Percentiles rank a stretch among this genome's conserved stretches.
Conservation (phyloP, 2,329 filamentous ascomycete species). For the Exophiala sideris region DNA sequence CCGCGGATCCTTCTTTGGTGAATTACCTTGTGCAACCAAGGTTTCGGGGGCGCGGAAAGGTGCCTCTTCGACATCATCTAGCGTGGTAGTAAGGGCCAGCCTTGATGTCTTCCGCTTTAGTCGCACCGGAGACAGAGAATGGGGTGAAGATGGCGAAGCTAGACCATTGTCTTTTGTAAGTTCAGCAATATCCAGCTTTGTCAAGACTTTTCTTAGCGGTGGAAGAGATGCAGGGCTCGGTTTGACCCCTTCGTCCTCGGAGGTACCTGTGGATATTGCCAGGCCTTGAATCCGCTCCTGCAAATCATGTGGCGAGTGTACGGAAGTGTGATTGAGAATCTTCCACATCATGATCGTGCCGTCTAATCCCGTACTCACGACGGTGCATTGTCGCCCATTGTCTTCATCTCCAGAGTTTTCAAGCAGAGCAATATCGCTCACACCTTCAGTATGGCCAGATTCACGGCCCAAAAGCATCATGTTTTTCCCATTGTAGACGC, state of each 20-base stretch:
- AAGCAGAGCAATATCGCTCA: slow-evolving; percentile 76
- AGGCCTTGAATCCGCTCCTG: slow-evolving; percentile 30
- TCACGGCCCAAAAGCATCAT: slow-evolving; percentile 80
- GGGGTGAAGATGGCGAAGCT: slow-evolving; percentile 40
- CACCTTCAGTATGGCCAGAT: slow-evolving; percentile 92
- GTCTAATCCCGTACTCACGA: slow-evolving; percentile 74
- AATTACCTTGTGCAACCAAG: slow-evolving; percentile 30
- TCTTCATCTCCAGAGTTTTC: slow-evolving; percentile 50
- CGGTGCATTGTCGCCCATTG: slow-evolving; percentile 44
- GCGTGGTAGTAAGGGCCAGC: slow-evolving; percentile 40
- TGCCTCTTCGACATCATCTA: slow-evolving; percentile 31
- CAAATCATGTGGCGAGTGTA: slow-evolving; percentile 29
- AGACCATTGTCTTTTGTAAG: slow-evolving; percentile 57
- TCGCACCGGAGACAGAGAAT: slow-evolving; percentile 47
- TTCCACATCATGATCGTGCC: slow-evolving; percentile 80
- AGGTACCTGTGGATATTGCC: slow-evolving; percentile 31
- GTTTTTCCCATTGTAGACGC: slow-evolving; percentile 77
- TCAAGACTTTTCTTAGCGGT: slow-evolving; percentile 80
- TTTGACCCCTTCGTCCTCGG: slow-evolving; percentile 43
- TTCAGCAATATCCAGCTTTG: slow-evolving; percentile 79
- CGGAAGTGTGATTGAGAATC: slow-evolving; percentile 31
- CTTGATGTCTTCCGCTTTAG: slow-evolving; percentile 56
- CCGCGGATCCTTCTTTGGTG: slow-evolving; percentile 19
- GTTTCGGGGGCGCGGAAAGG: slow-evolving; percentile 31
- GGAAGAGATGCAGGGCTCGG: slow-evolving; percentile 58